Evolutionary conservation across 495 filamentous ascomycete genomes (phyloP).

Genomic region (Xeromyces bisporus): DNA sequence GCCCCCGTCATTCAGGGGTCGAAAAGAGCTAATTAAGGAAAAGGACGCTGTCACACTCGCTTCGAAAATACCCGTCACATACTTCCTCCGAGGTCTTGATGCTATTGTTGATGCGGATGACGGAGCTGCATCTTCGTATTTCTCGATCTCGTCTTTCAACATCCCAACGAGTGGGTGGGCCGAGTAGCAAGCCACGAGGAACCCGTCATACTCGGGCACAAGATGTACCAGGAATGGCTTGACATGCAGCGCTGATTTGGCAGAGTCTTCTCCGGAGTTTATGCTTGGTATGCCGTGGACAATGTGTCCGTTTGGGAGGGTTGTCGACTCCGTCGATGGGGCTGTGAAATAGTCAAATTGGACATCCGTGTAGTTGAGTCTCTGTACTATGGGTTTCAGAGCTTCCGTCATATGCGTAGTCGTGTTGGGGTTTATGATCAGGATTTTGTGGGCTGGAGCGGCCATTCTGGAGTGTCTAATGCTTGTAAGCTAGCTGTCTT

Average conservation of each 20-base stretch:
- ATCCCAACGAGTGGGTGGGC: slow-evolving; percentile 61
- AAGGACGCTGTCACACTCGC: slow-evolving; percentile 48
- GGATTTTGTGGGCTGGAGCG: too few relatives aligned
- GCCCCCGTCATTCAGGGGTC: slow-evolving; percentile 10
- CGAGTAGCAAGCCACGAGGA: slow-evolving; percentile 80
- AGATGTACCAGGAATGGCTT: slow-evolving; percentile 34
- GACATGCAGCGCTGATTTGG: slow-evolving; percentile 39
- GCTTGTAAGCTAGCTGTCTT: too few relatives aligned
- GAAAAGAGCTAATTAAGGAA: slow-evolving; percentile 26
- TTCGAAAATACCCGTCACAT: slow-evolving; percentile 79
- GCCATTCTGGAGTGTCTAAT: too few relatives aligned
- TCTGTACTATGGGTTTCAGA: slow-evolving; percentile 44
- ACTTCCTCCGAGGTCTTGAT: slow-evolving; percentile 19
- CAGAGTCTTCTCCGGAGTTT: slow-evolving; percentile 31
- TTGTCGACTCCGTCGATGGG: slow-evolving; percentile 16
- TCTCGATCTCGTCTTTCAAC: slow-evolving; percentile 28
- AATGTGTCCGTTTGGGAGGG: slow-evolving; percentile 12
- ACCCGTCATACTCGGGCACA: slow-evolving; percentile 46
- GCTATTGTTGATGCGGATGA: background rate
- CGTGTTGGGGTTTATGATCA: slow-evolving; percentile 88
- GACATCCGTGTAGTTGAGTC: slow-evolving; percentile 30
- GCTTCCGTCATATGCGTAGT: slow-evolving; percentile 65
- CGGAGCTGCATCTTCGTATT: slow-evolving; percentile 8
- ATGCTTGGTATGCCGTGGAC: slow-evolving; percentile 26
- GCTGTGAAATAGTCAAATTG: slow-evolving; percentile 40